Conservation (phyloP, 768 basidiomycete species). For the Suillus alpinus region DNA sequence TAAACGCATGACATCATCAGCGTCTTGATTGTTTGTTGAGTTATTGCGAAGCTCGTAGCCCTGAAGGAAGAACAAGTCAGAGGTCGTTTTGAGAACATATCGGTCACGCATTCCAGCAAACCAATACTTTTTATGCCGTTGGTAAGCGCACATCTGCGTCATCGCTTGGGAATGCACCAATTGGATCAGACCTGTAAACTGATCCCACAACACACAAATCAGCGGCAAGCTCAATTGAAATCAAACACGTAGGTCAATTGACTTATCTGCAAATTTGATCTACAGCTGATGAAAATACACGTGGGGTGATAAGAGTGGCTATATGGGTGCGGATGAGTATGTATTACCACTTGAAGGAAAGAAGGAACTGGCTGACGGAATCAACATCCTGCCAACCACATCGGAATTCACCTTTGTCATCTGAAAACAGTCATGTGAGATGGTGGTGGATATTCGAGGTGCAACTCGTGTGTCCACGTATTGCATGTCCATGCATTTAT, state of each 20-base stretch:
- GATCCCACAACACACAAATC: neutral
- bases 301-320: constrained; percentile 31
- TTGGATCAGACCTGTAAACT: neutral
- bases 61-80: neutral
- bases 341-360: constrained; percentile 67
- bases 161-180: neutral
- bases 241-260: constrained; percentile 56
- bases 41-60: too few relatives aligned
- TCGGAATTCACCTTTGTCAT: neutral
- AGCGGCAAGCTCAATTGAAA: neutral
- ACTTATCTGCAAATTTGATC: constrained; percentile 89
- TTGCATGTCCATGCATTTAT: constrained; percentile 85
- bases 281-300: constrained; percentile 97
- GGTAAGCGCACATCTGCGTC: constrained; percentile 56
- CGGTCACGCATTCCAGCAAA: neutral
- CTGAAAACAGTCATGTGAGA: neutral
- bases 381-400: too few relatives aligned
- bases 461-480: constrained; percentile 90
- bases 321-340: constrained; percentile 59
- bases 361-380: neutral
- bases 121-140: constrained; percentile 64
- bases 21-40: too few relatives aligned
- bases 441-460: too few relatives aligned
- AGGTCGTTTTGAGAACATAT: neutral
- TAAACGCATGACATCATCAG: too few relatives aligned